phyloP scores from a whole-genome alignment of 2,329 filamentous ascomycete genomes.

The Tolypocladium tundrense region DNA sequence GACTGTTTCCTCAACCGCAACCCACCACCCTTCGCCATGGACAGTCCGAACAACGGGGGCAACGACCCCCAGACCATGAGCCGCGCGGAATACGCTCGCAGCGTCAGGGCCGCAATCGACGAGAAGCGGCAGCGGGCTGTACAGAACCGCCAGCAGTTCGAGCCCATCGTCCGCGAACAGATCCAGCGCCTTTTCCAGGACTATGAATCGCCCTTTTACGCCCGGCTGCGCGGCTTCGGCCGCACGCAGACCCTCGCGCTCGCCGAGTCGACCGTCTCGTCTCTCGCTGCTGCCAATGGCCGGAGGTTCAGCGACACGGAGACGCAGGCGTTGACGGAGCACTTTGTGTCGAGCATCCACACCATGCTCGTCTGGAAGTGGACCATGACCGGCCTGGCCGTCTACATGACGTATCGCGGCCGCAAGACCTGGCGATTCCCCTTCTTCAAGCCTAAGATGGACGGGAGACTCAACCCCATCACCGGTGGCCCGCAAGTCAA shows the following conservation, averaged over 20 bases:
- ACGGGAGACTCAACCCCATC: slow-evolving; percentile 18
- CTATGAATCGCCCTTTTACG: slow-evolving; percentile 21
- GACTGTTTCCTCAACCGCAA: background rate
- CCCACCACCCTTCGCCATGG: slow-evolving; percentile 5
- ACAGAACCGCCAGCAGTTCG: slow-evolving; percentile 17
- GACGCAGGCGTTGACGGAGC: slow-evolving; percentile 22
- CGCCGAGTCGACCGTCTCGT: slow-evolving; percentile 16
- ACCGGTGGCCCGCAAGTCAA: slow-evolving; percentile 15
- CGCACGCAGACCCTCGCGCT: slow-evolving; percentile 16
- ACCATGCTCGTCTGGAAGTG: slow-evolving; percentile 19
- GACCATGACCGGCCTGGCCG: slow-evolving; percentile 14
- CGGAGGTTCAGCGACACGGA: slow-evolving; percentile 24
- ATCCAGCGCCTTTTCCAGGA: slow-evolving; percentile 19
- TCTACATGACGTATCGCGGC: slow-evolving; percentile 14
- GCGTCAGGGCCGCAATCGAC: slow-evolving; percentile 18
- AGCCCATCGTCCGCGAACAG: slow-evolving; percentile 19
- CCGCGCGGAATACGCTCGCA: slow-evolving; percentile 10
- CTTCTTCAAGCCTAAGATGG: slow-evolving; percentile 24
- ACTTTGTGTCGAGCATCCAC: slow-evolving; percentile 19
- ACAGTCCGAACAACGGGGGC: slow-evolving; percentile 15
- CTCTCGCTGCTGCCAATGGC: slow-evolving; percentile 17
- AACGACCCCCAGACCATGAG: slow-evolving; percentile 9
- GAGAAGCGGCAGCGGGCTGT: slow-evolving; percentile 19
- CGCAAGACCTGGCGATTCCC: slow-evolving; percentile 28
- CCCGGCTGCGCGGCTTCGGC: slow-evolving; percentile 17